Conservation (phyloP, 371 early-diverging fungal genomes). For the Zopfochytrium polystomum region DNA sequence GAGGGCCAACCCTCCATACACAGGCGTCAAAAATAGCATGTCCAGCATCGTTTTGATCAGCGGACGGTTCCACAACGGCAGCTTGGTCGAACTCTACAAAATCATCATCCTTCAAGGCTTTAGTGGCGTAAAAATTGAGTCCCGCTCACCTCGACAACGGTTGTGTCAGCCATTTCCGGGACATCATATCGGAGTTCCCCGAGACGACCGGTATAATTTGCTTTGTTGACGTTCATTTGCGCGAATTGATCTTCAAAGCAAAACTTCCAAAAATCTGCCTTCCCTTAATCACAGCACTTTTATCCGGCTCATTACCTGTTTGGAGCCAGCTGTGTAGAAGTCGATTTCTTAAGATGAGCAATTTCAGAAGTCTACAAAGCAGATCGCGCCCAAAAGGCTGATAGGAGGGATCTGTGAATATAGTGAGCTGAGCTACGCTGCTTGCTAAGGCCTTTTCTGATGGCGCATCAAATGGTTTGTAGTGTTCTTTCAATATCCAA, state of each 20-base stretch:
- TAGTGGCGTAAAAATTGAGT: neutral
- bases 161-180: slow-evolving; percentile 39
- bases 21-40: slow-evolving; percentile 8
- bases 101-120: slow-evolving; percentile 35
- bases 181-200: slow-evolving; percentile 45
- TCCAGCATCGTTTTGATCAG: slow-evolving; percentile 12
- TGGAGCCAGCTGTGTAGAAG: slow-evolving; percentile 44
- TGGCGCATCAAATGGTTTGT: slow-evolving; percentile 34
- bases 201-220: slow-evolving; percentile 31
- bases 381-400: slow-evolving; percentile 33
- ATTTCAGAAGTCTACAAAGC: slow-evolving; percentile 29
- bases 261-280: slow-evolving; percentile 44
- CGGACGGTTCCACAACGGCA: slow-evolving; percentile 21
- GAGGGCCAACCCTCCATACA: slow-evolving; percentile 33
- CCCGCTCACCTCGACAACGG: slow-evolving; percentile 36
- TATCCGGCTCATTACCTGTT: slow-evolving; percentile 35
- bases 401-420: slow-evolving; percentile 43
- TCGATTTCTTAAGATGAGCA: slow-evolving; percentile 33
- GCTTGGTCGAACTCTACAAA: slow-evolving; percentile 31
- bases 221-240: slow-evolving; percentile 44
- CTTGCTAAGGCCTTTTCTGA: slow-evolving; percentile 23
- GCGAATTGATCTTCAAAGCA: slow-evolving; percentile 43
- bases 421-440: slow-evolving; percentile 26
- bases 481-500: slow-evolving; percentile 41
- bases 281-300: neutral